Evolutionary conservation across 805 yeast species (phyloP).

Genomic region (Candida berthetii): DNA sequence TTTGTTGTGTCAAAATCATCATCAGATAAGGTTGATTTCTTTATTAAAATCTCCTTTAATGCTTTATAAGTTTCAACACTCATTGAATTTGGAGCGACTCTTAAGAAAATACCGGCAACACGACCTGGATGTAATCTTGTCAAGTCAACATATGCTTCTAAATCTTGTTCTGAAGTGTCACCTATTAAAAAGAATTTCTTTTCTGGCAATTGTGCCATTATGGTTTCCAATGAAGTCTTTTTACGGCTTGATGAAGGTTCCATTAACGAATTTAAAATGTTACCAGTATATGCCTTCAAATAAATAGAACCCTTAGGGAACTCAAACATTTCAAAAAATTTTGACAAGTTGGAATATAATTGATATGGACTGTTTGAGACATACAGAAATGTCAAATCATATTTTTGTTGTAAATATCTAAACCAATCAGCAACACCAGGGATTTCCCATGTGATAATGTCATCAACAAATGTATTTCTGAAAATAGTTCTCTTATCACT

Average conservation of each 20-base stretch:
- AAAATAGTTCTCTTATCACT: constrained; percentile 83
- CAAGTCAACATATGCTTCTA: constrained; percentile 81
- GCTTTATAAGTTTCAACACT: constrained; percentile 35
- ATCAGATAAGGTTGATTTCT: constrained; percentile 21
- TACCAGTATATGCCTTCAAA: constrained; percentile 81
- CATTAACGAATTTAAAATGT: constrained; percentile 70
- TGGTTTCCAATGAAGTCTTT: constrained; percentile 51
- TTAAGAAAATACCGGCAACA: constrained; percentile 68
- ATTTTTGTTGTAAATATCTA: constrained; percentile 34
- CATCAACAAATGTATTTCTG: constrained; percentile 67
- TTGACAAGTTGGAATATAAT: constrained; percentile 38
- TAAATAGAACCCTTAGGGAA: constrained; percentile 83
- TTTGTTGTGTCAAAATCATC: constrained; percentile 14
- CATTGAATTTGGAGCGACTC: constrained; percentile 68
- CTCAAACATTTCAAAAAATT: constrained; percentile 46
- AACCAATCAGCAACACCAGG: constrained; percentile 76
- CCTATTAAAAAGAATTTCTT: constrained; percentile 84
- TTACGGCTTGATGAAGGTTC: constrained; percentile 87
- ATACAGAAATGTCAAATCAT: constrained; percentile 67
- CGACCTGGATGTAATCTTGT: constrained; percentile 57
- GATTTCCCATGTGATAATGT: constrained; percentile 60
- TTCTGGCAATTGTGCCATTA: constrained; percentile 67
- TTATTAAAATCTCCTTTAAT: constrained; percentile 13
- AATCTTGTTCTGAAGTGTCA: constrained; percentile 92
- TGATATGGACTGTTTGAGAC: constrained; percentile 98